Evolutionary conservation across 139 green algal genomes (phyloP).

Genomic region (Volvox africanus): DNA sequence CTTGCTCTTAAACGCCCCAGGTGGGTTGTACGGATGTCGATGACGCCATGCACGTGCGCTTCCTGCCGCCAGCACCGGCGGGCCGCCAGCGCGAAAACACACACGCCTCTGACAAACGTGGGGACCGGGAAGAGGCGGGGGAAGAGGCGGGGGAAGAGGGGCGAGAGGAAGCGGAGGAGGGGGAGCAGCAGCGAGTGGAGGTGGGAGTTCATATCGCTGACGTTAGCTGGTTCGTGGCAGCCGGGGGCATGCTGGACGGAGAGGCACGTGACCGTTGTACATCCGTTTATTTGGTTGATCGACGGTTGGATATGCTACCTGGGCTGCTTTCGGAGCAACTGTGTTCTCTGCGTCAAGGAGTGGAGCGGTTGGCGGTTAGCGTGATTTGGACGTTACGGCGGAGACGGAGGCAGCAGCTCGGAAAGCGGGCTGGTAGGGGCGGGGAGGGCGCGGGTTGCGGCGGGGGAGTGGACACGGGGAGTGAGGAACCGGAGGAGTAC

Average conservation of each 20-base stretch:
- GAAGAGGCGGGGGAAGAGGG: background rate
- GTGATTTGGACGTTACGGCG: conserved; percentile 73
- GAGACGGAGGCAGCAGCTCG: background rate
- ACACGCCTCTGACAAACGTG: too few species aligned
- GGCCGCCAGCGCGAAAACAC: background rate
- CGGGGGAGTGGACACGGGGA: background rate
- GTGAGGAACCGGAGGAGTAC: background rate
- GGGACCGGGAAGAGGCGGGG: background rate
- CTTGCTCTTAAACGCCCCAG: background rate
- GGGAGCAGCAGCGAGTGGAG: conserved; percentile 50
- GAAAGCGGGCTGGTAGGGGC: background rate
- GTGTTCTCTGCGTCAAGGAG: conserved; percentile 66
- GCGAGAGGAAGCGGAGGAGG: background rate
- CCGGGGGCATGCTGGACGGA: conserved; percentile 62
- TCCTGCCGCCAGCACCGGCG: conserved; percentile 19
- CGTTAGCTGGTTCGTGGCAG: conserved; percentile 69
- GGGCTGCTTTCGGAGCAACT: conserved; percentile 75
- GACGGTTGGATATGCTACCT: conserved; percentile 75
- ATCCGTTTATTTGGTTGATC: conserved; percentile 71
- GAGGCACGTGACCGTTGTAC: conserved; percentile 68
- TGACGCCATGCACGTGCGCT: conserved; percentile 69
- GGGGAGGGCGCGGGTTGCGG: background rate
- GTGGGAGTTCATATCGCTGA: conserved; percentile 79
- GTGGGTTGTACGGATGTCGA: conserved; percentile 76
- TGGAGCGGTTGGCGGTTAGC: conserved; percentile 73